These are phyloP conservation scores for Colletotrichum salicis DNA, from an alignment of 2,329 filamentous ascomycete genomes.

Conservation along the genomic window DNA sequence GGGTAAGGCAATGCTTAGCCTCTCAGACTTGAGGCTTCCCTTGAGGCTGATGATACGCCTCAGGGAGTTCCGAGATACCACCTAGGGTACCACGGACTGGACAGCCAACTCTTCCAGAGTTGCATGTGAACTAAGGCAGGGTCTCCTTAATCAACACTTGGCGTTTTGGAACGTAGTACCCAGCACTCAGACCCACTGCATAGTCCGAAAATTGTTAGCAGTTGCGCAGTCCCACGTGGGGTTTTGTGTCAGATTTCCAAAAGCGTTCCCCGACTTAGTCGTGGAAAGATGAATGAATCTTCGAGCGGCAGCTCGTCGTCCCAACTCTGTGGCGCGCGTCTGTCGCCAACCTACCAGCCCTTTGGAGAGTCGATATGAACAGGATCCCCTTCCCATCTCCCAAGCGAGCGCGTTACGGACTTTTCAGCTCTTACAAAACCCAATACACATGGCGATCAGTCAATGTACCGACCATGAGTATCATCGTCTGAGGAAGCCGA, in stretches of 20 bases:
- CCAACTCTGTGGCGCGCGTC: slow-evolving; percentile 24
- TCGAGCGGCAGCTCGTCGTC: slow-evolving; percentile 4
- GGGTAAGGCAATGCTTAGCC: neutral
- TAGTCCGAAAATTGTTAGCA: slow-evolving; percentile 8
- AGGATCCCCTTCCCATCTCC: neutral
- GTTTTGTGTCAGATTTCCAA: slow-evolving; percentile 19
- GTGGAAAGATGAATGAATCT: neutral
- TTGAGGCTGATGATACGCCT: slow-evolving; percentile 14
- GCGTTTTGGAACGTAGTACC: slow-evolving; percentile 22
- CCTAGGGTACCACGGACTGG: slow-evolving; percentile 5
- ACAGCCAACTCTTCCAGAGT: neutral
- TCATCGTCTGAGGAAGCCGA: neutral
- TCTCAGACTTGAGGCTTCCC: neutral
- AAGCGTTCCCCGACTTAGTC: slow-evolving; percentile 7
- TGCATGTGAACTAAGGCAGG: slow-evolving; percentile 14
- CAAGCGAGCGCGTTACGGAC: neutral
- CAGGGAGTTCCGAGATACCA: slow-evolving; percentile 4
- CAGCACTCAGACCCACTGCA: slow-evolving; percentile 5
- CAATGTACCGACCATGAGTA: neutral
- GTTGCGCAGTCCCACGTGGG: slow-evolving; percentile 28
- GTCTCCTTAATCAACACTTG: slow-evolving; percentile 31
- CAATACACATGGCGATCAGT: neutral
- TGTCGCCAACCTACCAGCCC: slow-evolving; percentile 29
- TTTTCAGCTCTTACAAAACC: neutral
- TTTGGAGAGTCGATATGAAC: neutral